Evolutionary conservation across 345 rosid species (phyloP).

Genomic region (Syzygium grande): DNA sequence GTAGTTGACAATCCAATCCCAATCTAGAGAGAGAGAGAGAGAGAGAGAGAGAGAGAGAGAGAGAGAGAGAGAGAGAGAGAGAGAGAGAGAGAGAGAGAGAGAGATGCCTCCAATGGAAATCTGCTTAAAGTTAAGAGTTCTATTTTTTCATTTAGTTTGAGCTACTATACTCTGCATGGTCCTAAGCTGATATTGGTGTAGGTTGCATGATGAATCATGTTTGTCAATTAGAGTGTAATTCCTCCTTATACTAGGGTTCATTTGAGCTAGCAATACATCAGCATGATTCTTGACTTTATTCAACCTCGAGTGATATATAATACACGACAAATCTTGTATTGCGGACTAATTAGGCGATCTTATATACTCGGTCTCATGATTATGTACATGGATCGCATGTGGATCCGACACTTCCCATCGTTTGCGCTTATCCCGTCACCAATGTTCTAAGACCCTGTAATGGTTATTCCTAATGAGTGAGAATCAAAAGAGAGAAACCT

Average conservation of each 20-base stretch:
- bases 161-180: not conserved
- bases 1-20: constrained; percentile 10
- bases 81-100: not conserved
- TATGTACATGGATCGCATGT: not conserved
- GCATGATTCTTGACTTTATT: not conserved
- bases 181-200: not conserved
- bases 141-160: not conserved
- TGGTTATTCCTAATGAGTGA: not conserved
- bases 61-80: not conserved
- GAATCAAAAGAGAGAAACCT: not conserved
- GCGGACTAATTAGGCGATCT: not conserved
- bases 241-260: not conserved
- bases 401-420: not conserved
- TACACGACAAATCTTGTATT: too few relatives aligned
- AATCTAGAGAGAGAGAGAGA: not conserved
- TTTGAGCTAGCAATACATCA: not conserved
- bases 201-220: not conserved
- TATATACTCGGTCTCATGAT: not conserved
- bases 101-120: not conserved
- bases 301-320: not conserved
- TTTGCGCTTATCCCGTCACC: not conserved
- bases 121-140: not conserved
- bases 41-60: too few relatives aligned
- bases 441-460: not conserved
- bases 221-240: not conserved